Percentiles rank a stretch among this genome's conserved stretches.
Conservation (phyloP, 768 basidiomycete genomes). For the Pisolithus orientalis region DNA sequence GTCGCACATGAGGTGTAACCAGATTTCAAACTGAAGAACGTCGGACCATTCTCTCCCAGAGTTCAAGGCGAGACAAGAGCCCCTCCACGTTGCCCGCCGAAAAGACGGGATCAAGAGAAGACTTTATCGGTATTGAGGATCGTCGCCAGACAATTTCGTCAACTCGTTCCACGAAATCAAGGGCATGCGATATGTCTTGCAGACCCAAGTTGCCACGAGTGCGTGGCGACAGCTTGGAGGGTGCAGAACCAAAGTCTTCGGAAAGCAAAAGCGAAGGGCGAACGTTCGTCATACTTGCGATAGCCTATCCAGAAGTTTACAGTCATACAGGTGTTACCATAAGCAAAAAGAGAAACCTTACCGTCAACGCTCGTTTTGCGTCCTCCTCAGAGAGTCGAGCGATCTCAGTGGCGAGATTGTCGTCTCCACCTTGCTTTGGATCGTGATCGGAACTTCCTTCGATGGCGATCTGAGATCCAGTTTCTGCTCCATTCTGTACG, state of each 20-base stretch:
- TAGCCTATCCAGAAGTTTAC: slow-evolving; percentile 3
- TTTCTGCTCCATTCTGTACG: not conserved
- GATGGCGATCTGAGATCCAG: not conserved
- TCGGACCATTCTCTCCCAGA: slow-evolving; percentile 26
- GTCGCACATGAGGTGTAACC: no score
- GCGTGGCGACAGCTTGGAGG: not conserved
- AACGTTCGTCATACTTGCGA: slow-evolving; percentile 11
- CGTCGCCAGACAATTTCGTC: slow-evolving; percentile 27
- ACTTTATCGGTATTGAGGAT: slow-evolving; percentile 3
- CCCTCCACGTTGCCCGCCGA: slow-evolving; percentile 21
- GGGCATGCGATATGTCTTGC: slow-evolving; percentile 14
- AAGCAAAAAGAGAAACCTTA: slow-evolving; percentile 8
- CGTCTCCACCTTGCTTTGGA: not conserved
- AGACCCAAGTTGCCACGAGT: slow-evolving; percentile 9
- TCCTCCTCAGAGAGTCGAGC: slow-evolving; percentile 16
- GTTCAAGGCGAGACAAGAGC: slow-evolving; percentile 18
- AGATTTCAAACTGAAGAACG: not conserved
- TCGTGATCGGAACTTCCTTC: not conserved
- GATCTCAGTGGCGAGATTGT: slow-evolving; percentile 11
- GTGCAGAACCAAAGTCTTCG: not conserved
- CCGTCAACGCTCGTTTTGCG: slow-evolving; percentile 15
- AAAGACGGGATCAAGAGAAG: slow-evolving; percentile 10
- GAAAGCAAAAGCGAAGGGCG: slow-evolving; percentile 1
- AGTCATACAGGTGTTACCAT: not conserved
- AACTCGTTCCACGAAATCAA: slow-evolving; percentile 20